Base-by-base conservation (phyloP, 1,284 basidiomycete genomes). In the Macrocystidia cucumis region DNA sequence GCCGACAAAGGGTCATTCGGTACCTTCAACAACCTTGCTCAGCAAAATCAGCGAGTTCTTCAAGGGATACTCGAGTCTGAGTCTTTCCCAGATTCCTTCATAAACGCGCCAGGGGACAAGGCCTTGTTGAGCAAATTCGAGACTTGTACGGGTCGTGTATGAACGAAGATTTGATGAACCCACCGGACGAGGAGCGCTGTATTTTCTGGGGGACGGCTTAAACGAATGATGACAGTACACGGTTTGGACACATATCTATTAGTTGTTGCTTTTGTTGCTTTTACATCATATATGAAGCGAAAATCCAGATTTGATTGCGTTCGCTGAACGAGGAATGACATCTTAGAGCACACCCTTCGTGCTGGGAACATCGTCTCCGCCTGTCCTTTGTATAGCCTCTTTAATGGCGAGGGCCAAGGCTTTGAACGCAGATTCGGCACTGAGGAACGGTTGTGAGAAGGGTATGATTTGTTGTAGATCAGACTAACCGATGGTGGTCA, bases 351-450 rank as follows among this genome's bases (percentile, higher is more conserved):
- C 90, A 43, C 95, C 96, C 62, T 99, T 99, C 5, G 96, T 98
- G 55, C 90, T 95, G 2, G 96, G 96, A 13, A 98, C 82, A 45
- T 99, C 96, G 50, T 81, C 73, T 9, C 85, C 76, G 4, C 93
- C 93, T 1, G 95, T 98, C 45, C 72, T 70, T 51, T 91, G 78
- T 43, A 96, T 87, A 11, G 96, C 96, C 60, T 97, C 82, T 46
- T 87, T 81, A 50, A 99, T 92, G 3, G 96, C 96, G 12, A 99
- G 68, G 1, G 95, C 96, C 17, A 98, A 63, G 0, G 95, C 95
- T 63, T 98, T 99, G 76, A 99, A 98, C 4, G 93, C 91, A 3
- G 92, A 91, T 60, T 99, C 96, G 21, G 92, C 78, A 41, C 95
- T 92, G 6, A 36, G 4, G 24, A 18, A 21, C 25, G 25, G 33